Evolutionary conservation across 441 rosid species (phyloP).

Genomic region (Mallotus japonicus): DNA sequence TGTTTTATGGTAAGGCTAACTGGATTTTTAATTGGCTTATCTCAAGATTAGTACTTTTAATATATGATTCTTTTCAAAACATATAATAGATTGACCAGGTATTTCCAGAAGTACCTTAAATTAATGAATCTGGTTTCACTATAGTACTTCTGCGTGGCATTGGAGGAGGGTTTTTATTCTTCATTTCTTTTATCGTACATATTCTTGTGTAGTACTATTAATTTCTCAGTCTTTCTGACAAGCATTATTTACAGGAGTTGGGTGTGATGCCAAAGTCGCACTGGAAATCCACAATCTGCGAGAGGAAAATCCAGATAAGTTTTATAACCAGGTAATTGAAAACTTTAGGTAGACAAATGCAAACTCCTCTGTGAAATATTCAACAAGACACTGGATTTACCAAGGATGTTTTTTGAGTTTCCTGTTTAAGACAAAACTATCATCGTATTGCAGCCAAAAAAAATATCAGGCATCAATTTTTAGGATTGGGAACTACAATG

Average conservation of each 20-base stretch:
- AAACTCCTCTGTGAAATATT: conserved; percentile 17
- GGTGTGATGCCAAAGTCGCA: conserved; percentile 98
- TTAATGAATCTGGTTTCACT: neutral
- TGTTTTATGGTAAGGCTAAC: neutral
- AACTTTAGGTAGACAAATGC: conserved; percentile 14
- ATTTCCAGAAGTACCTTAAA: conserved; percentile 2
- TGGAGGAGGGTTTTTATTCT: neutral
- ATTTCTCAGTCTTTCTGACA: neutral
- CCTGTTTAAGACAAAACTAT: no score
- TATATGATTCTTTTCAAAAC: neutral
- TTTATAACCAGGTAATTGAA: conserved; percentile 71
- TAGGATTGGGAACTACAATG: neutral
- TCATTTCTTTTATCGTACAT: neutral
- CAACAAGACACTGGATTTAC: neutral
- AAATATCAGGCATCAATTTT: neutral
- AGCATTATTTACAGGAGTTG: conserved; percentile 58
- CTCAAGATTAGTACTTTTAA: neutral
- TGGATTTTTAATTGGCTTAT: neutral
- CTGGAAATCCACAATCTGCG: conserved; percentile 91
- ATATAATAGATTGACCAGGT: neutral
- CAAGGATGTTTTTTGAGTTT: neutral
- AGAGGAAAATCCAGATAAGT: conserved; percentile 94
- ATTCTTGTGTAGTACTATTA: conserved; percentile 14
- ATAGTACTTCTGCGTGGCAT: neutral
- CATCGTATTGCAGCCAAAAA: neutral